Evolutionary conservation across 202 grass and related monocot species (phyloP).

Genomic region (Panicum hallii): DNA sequence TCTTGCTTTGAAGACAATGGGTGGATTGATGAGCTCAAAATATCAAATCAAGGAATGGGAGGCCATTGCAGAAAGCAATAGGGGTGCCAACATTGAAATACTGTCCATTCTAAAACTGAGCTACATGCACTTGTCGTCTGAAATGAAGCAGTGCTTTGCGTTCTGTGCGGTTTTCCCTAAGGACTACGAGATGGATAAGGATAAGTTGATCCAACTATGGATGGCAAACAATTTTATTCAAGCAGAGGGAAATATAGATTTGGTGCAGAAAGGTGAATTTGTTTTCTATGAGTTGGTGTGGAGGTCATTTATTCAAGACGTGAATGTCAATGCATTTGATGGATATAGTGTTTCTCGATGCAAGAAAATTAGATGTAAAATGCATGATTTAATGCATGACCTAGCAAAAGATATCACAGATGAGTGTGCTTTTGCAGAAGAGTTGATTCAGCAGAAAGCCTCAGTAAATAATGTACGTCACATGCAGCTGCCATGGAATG

Average conservation of each 20-base stretch:
- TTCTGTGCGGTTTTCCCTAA: conserved; percentile 47
- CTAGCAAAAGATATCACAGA: neutral
- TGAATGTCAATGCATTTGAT: neutral
- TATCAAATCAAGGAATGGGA: neutral
- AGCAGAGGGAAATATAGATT: neutral
- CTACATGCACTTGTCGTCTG: conserved; percentile 30
- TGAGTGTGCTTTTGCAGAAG: neutral
- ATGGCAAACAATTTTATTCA: conserved; percentile 43
- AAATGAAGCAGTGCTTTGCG: conserved; percentile 40
- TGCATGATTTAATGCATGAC: conserved; percentile 5
- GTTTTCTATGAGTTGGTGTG: conserved; percentile 33
- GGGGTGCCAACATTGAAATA: neutral
- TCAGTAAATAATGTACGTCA: neutral
- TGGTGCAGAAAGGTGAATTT: neutral
- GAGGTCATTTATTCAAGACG: conserved; percentile 54
- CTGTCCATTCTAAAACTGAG: conserved; percentile 33
- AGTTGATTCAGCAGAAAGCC: neutral
- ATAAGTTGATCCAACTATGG: conserved; percentile 33
- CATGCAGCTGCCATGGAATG: neutral
- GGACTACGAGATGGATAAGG: conserved; percentile 34
- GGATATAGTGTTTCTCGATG: neutral
- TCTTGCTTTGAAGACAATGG: neutral
- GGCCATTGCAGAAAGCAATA: conserved; percentile 11
- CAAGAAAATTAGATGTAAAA: neutral
- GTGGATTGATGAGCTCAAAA: neutral